Percentiles rank a stretch among this genome's conserved stretches.
Conservation (phyloP, 106 monocot genomes). For the Dendrobium huoshanense region DNA sequence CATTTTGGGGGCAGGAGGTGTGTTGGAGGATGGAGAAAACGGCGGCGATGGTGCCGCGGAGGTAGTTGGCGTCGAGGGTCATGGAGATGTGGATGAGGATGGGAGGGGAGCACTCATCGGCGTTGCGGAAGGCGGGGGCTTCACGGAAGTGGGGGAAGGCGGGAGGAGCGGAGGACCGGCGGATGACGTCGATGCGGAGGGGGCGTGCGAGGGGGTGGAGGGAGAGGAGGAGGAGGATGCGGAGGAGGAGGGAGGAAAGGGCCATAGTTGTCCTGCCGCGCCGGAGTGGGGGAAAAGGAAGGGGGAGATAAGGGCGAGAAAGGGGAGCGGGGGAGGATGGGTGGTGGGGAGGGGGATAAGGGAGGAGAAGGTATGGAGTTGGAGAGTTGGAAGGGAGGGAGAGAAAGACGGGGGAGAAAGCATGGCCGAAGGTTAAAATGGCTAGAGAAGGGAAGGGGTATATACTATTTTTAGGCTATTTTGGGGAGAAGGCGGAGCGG, state of each 20-base stretch:
- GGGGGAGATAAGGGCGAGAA: neutral
- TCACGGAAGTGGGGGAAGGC: constrained; percentile 32
- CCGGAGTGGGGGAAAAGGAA: neutral
- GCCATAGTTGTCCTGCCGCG: neutral
- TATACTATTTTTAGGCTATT: neutral
- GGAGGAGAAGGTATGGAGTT: neutral
- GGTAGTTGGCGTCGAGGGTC: constrained; percentile 74
- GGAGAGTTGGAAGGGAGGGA: neutral
- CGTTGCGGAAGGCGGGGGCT: constrained; percentile 68
- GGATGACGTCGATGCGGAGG: constrained; percentile 13
- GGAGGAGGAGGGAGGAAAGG: neutral
- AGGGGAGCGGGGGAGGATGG: neutral
- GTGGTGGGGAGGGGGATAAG: neutral
- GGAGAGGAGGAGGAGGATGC: neutral
- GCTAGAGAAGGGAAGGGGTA: neutral
- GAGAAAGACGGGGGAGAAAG: neutral
- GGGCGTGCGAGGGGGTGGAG: neutral
- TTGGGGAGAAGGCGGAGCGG: neutral
- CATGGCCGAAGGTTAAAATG: constrained; percentile 1
- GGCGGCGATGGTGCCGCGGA: constrained; percentile 62
- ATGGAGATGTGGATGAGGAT: constrained; percentile 52
- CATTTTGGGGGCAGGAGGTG: constrained; percentile 50
- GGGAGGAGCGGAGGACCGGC: neutral
- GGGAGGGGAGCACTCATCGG: constrained; percentile 35
- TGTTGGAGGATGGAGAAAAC: constrained; percentile 54